Conservation (phyloP, 1,284 basidiomycete species). For the Ceratobasidium sp. region DNA sequence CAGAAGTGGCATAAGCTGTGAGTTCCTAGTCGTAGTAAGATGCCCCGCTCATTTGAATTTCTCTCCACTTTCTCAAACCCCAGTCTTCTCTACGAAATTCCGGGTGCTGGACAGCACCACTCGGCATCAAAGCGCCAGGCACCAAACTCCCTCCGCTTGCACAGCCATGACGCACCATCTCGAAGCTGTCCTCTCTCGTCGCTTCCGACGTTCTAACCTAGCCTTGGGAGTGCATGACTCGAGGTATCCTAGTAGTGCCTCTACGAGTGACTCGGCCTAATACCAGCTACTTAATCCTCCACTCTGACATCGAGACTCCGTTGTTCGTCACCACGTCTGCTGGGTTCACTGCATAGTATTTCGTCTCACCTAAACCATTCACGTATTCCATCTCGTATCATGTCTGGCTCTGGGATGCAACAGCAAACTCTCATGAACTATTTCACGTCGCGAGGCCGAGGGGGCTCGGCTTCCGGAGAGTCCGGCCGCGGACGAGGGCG, state of each 20-base stretch:
- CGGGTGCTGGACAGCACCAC: too few relatives aligned
- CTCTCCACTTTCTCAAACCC: too few relatives aligned
- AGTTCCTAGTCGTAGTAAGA: too few relatives aligned
- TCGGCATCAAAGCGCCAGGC: neutral
- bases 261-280: neutral
- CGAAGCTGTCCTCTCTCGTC: neutral
- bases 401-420: neutral
- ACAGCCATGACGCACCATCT: neutral
- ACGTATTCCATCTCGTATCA: neutral
- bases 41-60: too few relatives aligned
- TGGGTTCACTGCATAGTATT: neutral
- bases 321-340: neutral
- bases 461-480: neutral
- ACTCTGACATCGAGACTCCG: neutral
- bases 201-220: neutral
- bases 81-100: too few relatives aligned
- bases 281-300: neutral
- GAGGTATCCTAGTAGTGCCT: too few relatives aligned
- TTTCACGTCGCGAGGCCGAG: slow-evolving; percentile 14
- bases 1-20: too few relatives aligned
- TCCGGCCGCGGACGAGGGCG: neutral
- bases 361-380: neutral
- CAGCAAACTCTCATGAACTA: slow-evolving; percentile 18
- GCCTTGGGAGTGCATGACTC: neutral
- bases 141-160: too few relatives aligned